Percentiles rank a stretch among this genome's conserved stretches.
phyloP scores from a whole-genome alignment of 2,329 filamentous ascomycete genomes.

The Aureobasidium sp. region DNA sequence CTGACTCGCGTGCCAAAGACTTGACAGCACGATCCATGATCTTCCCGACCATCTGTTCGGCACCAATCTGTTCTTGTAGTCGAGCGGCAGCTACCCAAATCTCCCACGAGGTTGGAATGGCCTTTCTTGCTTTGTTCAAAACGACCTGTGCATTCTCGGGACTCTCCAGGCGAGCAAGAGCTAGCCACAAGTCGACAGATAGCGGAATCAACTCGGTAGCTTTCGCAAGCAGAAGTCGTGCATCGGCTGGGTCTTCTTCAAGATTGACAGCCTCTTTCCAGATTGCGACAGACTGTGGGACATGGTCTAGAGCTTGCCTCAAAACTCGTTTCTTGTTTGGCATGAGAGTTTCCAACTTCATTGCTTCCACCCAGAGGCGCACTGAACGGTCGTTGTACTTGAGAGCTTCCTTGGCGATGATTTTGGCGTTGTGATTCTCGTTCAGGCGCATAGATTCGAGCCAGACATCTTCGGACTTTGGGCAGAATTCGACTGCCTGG shows the following conservation, averaged over 20 bases:
- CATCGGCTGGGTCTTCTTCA: conserved; percentile 83
- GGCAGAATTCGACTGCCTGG: conserved; percentile 81
- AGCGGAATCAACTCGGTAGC: conserved; percentile 91
- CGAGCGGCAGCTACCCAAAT: conserved; percentile 95
- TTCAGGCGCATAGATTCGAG: conserved; percentile 91
- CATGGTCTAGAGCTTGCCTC: conserved; percentile 81
- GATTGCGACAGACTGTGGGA: conserved; percentile 89
- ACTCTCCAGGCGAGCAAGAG: conserved; percentile 78
- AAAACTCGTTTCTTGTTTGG: conserved; percentile 88
- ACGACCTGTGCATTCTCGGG: conserved; percentile 91
- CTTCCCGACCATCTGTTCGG: conserved; percentile 63
- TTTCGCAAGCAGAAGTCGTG: conserved; percentile 80
- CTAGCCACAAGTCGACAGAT: conserved; percentile 91
- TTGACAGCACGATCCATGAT: conserved; percentile 94
- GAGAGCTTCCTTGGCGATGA: conserved; percentile 89
- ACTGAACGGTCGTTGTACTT: conserved; percentile 86
- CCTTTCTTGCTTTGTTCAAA: conserved; percentile 89
- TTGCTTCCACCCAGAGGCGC: conserved; percentile 87
- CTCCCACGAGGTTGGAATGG: conserved; percentile 84
- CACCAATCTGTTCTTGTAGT: conserved; percentile 82
- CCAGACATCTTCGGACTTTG: conserved; percentile 93
- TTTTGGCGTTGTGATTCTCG: conserved; percentile 85
- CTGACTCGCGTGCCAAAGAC: conserved; percentile 78
- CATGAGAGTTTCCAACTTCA: conserved; percentile 76
- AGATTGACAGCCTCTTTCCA: conserved; percentile 98